Evolutionary conservation across 441 rosid species (phyloP).

Genomic region (Eruca vesicaria): DNA sequence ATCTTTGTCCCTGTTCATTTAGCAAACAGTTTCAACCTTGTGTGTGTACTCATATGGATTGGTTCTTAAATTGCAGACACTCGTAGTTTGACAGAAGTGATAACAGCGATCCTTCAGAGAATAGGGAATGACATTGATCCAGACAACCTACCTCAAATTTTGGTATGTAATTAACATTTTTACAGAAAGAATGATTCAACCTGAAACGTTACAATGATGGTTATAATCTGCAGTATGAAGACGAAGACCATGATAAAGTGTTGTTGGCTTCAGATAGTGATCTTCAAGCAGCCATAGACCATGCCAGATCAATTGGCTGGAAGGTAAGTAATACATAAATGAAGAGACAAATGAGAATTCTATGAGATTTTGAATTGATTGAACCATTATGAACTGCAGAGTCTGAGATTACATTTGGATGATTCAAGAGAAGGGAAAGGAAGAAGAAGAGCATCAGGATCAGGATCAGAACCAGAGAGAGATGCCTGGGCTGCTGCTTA

Average conservation of each 20-base stretch:
- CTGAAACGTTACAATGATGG: too few relatives aligned
- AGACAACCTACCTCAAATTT: slow-evolving; percentile 75
- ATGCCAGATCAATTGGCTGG: slow-evolving; percentile 80
- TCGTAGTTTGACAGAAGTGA: slow-evolving; percentile 71
- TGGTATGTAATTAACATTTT: slow-evolving; percentile 43
- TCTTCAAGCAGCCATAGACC: slow-evolving; percentile 81
- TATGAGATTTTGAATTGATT: not conserved
- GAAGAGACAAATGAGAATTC: not conserved
- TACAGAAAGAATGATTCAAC: not conserved
- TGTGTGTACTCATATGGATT: slow-evolving; percentile 4
- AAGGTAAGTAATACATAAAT: slow-evolving; percentile 52
- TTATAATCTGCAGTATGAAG: slow-evolving; percentile 69
- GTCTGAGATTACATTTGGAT: slow-evolving; percentile 86
- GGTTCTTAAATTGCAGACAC: slow-evolving; percentile 49
- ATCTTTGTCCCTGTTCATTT: not conserved
- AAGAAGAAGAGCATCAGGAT: slow-evolving; percentile 39
- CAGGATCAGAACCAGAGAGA: slow-evolving; percentile 48
- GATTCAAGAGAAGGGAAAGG: slow-evolving; percentile 46
- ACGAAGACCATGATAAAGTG: slow-evolving; percentile 93
- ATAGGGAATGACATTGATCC: slow-evolving; percentile 81
- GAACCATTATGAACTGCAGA: slow-evolving; percentile 49
- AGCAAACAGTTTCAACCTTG: not conserved
- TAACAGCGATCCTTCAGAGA: slow-evolving; percentile 85
- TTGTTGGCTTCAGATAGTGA: slow-evolving; percentile 84
- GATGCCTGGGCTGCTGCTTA: slow-evolving; percentile 94